phyloP scores from a whole-genome alignment of 2,329 filamentous ascomycete species.

The Calonectria montana region DNA sequence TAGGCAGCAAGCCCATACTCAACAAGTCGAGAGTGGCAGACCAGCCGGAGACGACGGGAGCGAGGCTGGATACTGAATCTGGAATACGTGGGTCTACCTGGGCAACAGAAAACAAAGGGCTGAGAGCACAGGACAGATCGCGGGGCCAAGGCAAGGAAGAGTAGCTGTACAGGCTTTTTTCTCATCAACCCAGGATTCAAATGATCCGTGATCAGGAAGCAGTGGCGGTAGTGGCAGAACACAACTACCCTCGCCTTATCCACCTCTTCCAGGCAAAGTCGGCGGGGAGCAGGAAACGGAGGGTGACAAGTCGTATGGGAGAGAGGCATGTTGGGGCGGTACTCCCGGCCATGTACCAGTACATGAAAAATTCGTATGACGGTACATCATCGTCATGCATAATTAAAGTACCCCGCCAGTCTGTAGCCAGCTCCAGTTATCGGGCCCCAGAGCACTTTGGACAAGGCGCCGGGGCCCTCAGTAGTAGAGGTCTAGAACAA shows the following conservation, averaged over 20 bases:
- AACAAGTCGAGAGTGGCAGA: conserved; percentile 22
- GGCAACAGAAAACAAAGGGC: conserved; percentile 7
- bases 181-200: not conserved
- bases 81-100: conserved; percentile 16
- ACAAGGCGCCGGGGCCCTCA: conserved; percentile 24
- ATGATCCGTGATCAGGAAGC: not conserved
- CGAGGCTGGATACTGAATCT: conserved; percentile 22
- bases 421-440: conserved; percentile 31
- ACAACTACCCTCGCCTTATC: conserved; percentile 7
- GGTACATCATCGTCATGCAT: conserved; percentile 50
- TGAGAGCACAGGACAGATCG: conserved; percentile 13
- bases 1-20: not conserved
- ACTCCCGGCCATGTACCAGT: conserved; percentile 45
- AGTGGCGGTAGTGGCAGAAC: conserved; percentile 13
- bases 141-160: conserved; percentile 10
- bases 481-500: conserved; percentile 40
- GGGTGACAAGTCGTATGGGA: conserved; percentile 16
- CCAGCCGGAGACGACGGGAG: conserved; percentile 15
- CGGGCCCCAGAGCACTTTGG: conserved; percentile 25
- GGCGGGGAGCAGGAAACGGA: conserved; percentile 10
- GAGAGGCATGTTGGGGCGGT: conserved; percentile 36
- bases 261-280: conserved; percentile 13
- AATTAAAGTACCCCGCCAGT: conserved; percentile 47
- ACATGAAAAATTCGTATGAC: conserved; percentile 49
- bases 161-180: not conserved